A percentile compares a stretch with the other conserved stretches of the same genome.
Conservation (phyloP, 2,329 filamentous ascomycete species). For the Lasiodiplodia gonubiensis region DNA sequence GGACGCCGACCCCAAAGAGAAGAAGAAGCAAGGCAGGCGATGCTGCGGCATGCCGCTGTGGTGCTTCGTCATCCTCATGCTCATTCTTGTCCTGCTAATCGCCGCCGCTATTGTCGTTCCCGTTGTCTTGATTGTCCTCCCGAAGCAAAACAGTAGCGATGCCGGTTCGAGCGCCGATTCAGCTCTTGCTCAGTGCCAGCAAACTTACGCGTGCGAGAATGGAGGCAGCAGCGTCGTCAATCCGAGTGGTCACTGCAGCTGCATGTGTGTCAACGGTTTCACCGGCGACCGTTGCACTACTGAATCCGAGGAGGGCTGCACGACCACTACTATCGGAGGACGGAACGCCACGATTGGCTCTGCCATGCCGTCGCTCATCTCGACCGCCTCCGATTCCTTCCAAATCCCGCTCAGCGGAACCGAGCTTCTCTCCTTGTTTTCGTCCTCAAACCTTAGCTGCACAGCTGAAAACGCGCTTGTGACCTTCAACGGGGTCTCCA, state of each 20-base stretch:
- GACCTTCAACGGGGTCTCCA: constrained; percentile 68
- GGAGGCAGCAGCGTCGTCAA: constrained; percentile 77
- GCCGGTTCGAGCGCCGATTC: constrained; percentile 22
- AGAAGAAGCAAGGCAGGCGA: constrained; percentile 57
- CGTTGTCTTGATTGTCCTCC: constrained; percentile 64
- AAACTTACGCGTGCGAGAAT: constrained; percentile 72
- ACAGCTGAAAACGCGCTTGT: constrained; percentile 85
- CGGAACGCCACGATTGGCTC: constrained; percentile 75
- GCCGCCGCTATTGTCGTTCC: constrained; percentile 85
- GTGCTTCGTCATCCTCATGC: constrained; percentile 70
- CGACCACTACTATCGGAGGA: constrained; percentile 54
- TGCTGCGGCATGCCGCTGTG: constrained; percentile 87
- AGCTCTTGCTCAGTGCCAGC: constrained; percentile 57
- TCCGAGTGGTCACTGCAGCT: constrained; percentile 71
- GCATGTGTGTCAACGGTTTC: constrained; percentile 88
- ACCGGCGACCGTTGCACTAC: constrained; percentile 67
- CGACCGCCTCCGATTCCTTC: constrained; percentile 69
- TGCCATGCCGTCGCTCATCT: constrained; percentile 76
- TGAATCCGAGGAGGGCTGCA: constrained; percentile 60
- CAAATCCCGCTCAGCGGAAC: constrained; percentile 74
- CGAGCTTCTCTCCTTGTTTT: constrained; percentile 77
- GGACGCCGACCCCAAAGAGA: constrained; percentile 32
- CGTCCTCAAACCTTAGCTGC: constrained; percentile 76
- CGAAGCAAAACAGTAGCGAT: constrained; percentile 49
- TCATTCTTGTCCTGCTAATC: constrained; percentile 74